Evolutionary conservation across 2,329 filamentous ascomycete genomes (phyloP).

Genomic region (Pestalotiopsis sp.): DNA sequence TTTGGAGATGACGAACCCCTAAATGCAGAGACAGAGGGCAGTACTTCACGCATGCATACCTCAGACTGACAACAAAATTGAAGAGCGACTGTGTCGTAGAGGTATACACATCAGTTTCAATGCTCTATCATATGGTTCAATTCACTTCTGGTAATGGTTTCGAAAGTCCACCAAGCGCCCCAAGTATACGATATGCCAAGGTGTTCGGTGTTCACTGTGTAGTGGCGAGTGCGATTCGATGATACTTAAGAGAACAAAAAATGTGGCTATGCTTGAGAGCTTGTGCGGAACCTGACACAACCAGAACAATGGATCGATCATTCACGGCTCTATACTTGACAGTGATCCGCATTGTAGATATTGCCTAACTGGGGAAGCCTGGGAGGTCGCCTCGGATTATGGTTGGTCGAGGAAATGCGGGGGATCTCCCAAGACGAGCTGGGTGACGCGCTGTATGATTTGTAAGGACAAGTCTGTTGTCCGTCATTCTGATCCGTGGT

Average conservation of each 20-base stretch:
- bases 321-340: neutral
- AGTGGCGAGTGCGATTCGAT: no score
- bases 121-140: no score
- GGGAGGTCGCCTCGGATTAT: neutral
- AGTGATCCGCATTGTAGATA: neutral
- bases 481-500: neutral
- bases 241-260: no score
- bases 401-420: constrained; percentile 2
- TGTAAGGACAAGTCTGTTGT: neutral
- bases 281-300: neutral
- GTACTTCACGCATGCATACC: no score
- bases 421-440: neutral
- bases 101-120: no score
- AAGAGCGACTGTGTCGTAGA: no score
- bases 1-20: neutral
- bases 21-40: no score
- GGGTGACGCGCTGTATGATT: neutral
- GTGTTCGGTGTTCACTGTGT: no score
- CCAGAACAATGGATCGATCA: neutral
- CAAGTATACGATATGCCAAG: no score
- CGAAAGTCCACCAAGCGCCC: no score
- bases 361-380: constrained; percentile 6
- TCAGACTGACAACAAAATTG: no score
- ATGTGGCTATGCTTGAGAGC: neutral
- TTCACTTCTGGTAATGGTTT: no score